These are phyloP conservation scores for Hansfordia pulvinata DNA, from an alignment of 2,329 filamentous ascomycete genomes.

Conservation along the genomic window DNA sequence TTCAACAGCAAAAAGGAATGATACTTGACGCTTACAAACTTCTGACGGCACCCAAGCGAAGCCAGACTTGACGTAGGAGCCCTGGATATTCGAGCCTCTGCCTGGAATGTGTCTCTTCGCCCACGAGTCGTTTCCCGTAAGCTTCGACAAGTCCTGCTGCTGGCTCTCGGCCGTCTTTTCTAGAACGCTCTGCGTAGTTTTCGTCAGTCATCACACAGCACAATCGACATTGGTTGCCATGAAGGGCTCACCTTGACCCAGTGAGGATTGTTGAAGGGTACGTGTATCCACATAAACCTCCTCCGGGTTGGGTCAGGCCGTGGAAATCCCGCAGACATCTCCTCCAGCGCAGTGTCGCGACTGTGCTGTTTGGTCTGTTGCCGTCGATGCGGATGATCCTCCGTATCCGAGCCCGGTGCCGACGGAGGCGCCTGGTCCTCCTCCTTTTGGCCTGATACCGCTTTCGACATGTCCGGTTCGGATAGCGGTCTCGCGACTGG, in stretches of 20 bases:
- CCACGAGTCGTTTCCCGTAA: slow-evolving; percentile 35
- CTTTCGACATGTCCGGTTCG: no score
- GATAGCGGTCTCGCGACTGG: no score
- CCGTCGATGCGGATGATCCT: no score
- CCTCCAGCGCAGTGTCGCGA: slow-evolving; percentile 11
- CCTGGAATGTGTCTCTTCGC: slow-evolving; percentile 31
- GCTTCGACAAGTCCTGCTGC: slow-evolving; percentile 22
- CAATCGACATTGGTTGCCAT: slow-evolving; percentile 6
- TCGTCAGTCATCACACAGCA: slow-evolving; percentile 11
- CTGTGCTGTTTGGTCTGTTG: no score
- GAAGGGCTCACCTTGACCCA: slow-evolving; percentile 36
- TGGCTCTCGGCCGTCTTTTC: slow-evolving; percentile 30
- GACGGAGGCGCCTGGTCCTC: no score
- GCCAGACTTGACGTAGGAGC: slow-evolving; percentile 32
- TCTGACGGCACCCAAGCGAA: slow-evolving; percentile 30
- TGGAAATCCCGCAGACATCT: slow-evolving; percentile 24
- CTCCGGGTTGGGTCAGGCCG: slow-evolving; percentile 22
- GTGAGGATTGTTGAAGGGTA: slow-evolving; percentile 41
- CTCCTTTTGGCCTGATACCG: no score
- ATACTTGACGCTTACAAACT: slow-evolving; percentile 9
- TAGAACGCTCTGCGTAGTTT: slow-evolving; percentile 14
- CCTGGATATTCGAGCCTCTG: slow-evolving; percentile 33
- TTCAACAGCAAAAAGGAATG: no score
- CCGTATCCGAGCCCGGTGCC: no score
- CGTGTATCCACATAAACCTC: slow-evolving; percentile 44